These are phyloP conservation scores for Acer yangbiense DNA, from an alignment of 345 rosid genomes.

Conservation along the genomic window DNA sequence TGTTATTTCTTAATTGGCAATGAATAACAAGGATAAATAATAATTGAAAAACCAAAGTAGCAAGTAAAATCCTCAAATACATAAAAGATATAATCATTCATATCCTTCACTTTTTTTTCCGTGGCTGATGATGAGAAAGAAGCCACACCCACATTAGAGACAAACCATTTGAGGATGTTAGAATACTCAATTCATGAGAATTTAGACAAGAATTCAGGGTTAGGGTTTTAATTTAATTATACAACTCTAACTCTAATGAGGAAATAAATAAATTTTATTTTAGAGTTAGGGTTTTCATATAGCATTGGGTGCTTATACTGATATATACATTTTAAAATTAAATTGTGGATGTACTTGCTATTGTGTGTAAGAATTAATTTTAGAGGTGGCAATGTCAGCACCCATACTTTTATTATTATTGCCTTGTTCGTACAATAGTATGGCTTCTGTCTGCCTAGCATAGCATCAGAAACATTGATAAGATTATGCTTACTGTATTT, in stretches of 20 bases:
- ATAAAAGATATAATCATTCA: not conserved
- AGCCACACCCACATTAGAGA: not conserved
- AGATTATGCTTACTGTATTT: not conserved
- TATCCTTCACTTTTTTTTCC: not conserved
- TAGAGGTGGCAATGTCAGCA: not conserved
- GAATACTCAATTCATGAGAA: not conserved
- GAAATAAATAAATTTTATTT: not conserved
- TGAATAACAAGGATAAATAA: not conserved
- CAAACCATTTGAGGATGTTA: not conserved
- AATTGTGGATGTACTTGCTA: not conserved
- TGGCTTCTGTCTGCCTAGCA: not conserved
- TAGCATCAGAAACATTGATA: not conserved
- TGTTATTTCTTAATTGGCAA: not conserved
- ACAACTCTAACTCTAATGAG: not conserved
- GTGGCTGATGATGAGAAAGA: not conserved
- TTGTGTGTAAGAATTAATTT: not conserved
- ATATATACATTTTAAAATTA: too few species aligned
- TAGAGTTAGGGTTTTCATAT: not conserved
- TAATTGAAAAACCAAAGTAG: not conserved
- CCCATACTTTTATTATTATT: not conserved
- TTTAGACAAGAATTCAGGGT: not conserved
- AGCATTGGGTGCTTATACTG: not conserved
- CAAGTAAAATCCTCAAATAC: not conserved
- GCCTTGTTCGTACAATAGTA: not conserved
- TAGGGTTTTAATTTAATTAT: not conserved